These are phyloP conservation scores for Alternaria atra DNA, from an alignment of 2,329 filamentous ascomycete species.

Conservation along the genomic window DNA sequence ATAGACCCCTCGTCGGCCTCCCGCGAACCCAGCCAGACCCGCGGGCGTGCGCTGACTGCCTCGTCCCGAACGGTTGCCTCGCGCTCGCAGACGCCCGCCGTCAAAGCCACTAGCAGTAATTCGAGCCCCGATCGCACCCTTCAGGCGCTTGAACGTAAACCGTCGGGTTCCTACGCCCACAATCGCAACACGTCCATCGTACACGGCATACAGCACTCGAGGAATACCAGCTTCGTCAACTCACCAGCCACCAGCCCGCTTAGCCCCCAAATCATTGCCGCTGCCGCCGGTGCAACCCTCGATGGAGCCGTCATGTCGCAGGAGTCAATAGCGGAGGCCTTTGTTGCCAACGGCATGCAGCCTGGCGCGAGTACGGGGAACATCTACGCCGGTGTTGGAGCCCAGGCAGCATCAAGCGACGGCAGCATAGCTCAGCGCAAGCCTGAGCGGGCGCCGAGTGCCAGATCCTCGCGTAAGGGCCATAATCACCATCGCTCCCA, in stretches of 20 bases:
- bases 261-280: constrained; percentile 83
- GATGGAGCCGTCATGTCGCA: constrained; percentile 54
- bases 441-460: constrained; percentile 59
- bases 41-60: constrained; percentile 57
- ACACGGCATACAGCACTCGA: constrained; percentile 89
- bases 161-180: constrained; percentile 75
- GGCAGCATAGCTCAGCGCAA: constrained; percentile 39
- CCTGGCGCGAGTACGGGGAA: constrained; percentile 19
- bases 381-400: constrained; percentile 18
- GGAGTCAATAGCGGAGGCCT: constrained; percentile 50
- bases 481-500: constrained; percentile 80
- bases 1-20: constrained; percentile 45
- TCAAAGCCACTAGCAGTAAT: constrained; percentile 42
- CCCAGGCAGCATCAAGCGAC: constrained; percentile 24
- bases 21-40: constrained; percentile 55
- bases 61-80: constrained; percentile 55
- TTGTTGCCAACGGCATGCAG: constrained; percentile 42
- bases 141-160: constrained; percentile 57
- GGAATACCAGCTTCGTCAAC: constrained; percentile 87
- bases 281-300: constrained; percentile 48
- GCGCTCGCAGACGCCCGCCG: constrained; percentile 55
- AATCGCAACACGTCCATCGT: constrained; percentile 97
- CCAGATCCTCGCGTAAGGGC: constrained; percentile 75
- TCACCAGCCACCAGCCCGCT: constrained; percentile 80
- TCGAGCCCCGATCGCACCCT: constrained; percentile 51